These are phyloP conservation scores for Solanum commersonii DNA, from an alignment of 257 asterid species.

Conservation along the genomic window DNA sequence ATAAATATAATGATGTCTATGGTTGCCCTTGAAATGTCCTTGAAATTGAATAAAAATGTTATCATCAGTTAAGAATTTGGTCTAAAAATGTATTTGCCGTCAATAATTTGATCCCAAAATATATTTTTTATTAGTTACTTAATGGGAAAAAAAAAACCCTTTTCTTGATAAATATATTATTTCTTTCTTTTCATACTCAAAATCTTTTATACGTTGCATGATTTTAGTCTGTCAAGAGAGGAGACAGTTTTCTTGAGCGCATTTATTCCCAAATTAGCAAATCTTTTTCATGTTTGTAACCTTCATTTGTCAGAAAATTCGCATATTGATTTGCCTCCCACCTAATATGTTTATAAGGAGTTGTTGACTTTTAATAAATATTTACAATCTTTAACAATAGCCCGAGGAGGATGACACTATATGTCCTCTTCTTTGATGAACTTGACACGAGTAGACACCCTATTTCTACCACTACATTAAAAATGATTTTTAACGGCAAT, in stretches of 20 bases:
- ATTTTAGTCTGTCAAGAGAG: background rate
- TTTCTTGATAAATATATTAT: background rate
- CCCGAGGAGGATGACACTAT: background rate
- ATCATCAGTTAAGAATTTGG: background rate
- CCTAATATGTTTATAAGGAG: background rate
- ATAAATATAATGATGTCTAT: background rate
- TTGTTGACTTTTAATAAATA: background rate
- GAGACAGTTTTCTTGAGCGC: background rate
- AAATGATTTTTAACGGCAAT: no score
- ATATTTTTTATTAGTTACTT: no score
- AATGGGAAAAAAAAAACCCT: background rate
- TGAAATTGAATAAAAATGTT: background rate
- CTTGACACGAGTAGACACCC: background rate
- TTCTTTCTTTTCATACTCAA: background rate
- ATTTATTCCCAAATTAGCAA: background rate
- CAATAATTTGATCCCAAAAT: background rate
- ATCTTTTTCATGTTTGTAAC: background rate
- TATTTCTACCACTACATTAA: background rate
- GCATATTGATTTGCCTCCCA: background rate
- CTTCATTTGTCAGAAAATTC: background rate
- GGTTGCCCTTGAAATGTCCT: background rate
- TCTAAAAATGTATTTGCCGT: no score
- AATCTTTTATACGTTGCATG: background rate
- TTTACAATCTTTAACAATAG: background rate
- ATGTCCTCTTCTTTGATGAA: background rate